Conservation (phyloP, 371 early-diverging fungal species). For the Rhizopus delemar region DNA sequence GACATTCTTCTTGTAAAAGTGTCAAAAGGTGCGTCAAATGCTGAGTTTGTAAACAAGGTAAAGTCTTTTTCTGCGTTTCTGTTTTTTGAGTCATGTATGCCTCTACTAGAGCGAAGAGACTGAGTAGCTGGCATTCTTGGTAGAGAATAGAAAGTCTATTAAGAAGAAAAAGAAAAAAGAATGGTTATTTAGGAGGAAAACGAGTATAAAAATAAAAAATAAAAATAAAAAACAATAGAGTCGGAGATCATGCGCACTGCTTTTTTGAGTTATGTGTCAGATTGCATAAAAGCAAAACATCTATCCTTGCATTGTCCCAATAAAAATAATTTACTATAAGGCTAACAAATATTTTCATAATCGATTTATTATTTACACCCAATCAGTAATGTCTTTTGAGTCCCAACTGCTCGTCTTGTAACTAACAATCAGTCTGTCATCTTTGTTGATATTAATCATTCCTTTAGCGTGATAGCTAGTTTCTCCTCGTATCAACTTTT, state of each 20-base stretch:
- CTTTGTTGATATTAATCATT: slow-evolving; percentile 7
- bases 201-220: background rate
- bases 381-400: slow-evolving; percentile 25
- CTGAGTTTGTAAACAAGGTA: slow-evolving; percentile 4
- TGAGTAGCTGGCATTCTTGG: background rate
- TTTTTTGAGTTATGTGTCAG: background rate
- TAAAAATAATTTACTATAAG: too few species aligned
- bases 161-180: background rate
- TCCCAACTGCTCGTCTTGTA: slow-evolving; percentile 21
- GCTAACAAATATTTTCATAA: too few species aligned
- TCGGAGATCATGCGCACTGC: background rate
- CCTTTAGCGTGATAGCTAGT: slow-evolving; percentile 34
- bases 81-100: background rate
- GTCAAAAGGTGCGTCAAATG: background rate
- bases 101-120: slow-evolving; percentile 1
- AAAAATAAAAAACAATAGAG: background rate
- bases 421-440: slow-evolving; percentile 20
- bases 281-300: background rate
- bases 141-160: background rate
- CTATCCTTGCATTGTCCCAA: background rate
- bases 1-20: slow-evolving; percentile 8
- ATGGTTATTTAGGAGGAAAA: background rate
- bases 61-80: background rate
- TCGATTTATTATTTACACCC: slow-evolving; percentile 16
- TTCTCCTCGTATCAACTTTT: slow-evolving; percentile 34